Percentiles rank a stretch among this genome's conserved stretches.
phyloP scores from a whole-genome alignment of 129 eudicot genomes.

The Chrysanthemum makinoi region DNA sequence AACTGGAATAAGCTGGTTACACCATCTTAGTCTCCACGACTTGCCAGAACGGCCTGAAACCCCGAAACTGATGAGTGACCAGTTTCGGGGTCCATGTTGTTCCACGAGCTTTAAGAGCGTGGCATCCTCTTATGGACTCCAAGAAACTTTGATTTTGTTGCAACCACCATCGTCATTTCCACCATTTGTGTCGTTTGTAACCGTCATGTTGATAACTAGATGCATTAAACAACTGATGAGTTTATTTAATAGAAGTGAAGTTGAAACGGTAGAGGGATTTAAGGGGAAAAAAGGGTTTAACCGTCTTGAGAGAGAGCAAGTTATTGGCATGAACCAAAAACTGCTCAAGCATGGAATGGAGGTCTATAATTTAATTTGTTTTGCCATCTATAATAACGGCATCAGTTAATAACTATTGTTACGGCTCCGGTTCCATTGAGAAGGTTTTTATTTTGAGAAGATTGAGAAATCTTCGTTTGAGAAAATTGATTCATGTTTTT shows the following conservation, averaged over 20 bases:
- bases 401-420: background rate
- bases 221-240: background rate
- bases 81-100: slow-evolving; percentile 59
- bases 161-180: too few relatives aligned
- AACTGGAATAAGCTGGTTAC: background rate
- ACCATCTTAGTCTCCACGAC: slow-evolving; percentile 1
- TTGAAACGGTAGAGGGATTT: slow-evolving; percentile 29
- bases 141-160: slow-evolving; percentile 54
- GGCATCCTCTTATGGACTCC: slow-evolving; percentile 69
- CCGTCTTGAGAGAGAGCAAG: slow-evolving; percentile 31
- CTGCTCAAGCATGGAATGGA: slow-evolving; percentile 25
- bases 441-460: too few relatives aligned
- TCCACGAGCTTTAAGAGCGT: slow-evolving; percentile 48
- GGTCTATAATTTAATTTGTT: slow-evolving; percentile 4
- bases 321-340: slow-evolving; percentile 38
- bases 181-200: background rate
- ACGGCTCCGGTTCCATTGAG: too few relatives aligned
- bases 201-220: background rate
- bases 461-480: too few relatives aligned
- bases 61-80: slow-evolving; percentile 34
- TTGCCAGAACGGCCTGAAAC: background rate
- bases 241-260: background rate
- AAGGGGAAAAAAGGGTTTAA: slow-evolving; percentile 24
- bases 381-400: slow-evolving; percentile 1
- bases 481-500: too few relatives aligned